Evolutionary conservation across 208 protist genomes (phyloP).

Genomic region (Angomonas desouzai): DNA sequence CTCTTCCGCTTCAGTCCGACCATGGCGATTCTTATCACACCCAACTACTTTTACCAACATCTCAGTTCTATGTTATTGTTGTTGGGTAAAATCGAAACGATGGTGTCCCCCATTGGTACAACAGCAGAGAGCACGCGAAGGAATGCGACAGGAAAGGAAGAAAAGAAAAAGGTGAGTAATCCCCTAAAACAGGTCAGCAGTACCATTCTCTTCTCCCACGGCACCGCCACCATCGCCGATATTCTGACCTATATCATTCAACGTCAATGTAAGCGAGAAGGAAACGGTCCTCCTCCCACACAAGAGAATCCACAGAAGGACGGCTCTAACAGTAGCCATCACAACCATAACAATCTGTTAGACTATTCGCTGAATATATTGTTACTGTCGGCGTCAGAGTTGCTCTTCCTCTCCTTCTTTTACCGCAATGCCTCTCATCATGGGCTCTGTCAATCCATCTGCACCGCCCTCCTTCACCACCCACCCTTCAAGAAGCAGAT

Average conservation of each 20-base stretch:
- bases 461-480: not conserved
- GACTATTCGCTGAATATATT: not conserved
- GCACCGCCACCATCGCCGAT: not conserved
- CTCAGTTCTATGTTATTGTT: not conserved
- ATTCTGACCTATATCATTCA: not conserved
- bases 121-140: not conserved
- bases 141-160: not conserved
- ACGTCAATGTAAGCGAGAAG: not conserved
- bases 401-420: not conserved
- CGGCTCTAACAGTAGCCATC: not conserved
- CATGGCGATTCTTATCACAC: not conserved
- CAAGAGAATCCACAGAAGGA: no score
- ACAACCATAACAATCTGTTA: not conserved
- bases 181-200: not conserved
- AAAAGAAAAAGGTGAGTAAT: not conserved
- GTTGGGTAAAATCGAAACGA: no score
- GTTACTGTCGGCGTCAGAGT: not conserved
- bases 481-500: not conserved
- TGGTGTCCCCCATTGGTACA: no score
- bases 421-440: not conserved
- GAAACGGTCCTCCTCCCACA: not conserved
- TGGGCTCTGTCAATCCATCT: not conserved
- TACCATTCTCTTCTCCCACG: not conserved
- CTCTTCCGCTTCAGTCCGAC: conserved; percentile 1
- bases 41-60: conserved; percentile 3